Conservation (phyloP, 1,139 yeast genomes). For the Pneumocystis murina region DNA sequence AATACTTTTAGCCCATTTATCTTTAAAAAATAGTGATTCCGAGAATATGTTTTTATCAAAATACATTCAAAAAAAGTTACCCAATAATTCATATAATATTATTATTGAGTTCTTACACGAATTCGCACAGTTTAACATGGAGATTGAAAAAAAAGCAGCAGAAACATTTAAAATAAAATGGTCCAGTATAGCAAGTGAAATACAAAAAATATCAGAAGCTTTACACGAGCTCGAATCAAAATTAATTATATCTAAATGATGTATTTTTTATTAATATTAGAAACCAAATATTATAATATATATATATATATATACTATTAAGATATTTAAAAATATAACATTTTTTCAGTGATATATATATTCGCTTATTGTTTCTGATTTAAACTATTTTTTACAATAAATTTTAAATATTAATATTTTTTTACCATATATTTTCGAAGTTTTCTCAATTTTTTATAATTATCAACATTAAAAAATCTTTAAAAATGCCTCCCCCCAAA, state of each 20-base stretch:
- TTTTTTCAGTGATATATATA: not conserved
- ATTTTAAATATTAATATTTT: too few relatives aligned
- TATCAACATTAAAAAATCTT: not conserved
- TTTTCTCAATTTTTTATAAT: too few relatives aligned
- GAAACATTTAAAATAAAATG: not conserved
- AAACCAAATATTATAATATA: not conserved
- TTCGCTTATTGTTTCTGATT: not conserved
- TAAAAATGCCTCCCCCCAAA: constrained; percentile 17
- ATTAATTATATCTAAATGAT: not conserved
- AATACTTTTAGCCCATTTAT: not conserved
- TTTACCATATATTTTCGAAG: not conserved
- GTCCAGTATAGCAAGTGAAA: not conserved
- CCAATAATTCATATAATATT: not conserved
- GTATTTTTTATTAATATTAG: not conserved
- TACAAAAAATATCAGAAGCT: not conserved
- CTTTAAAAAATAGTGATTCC: not conserved
- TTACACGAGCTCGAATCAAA: not conserved
- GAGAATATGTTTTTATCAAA: not conserved
- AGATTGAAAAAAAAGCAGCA: not conserved
- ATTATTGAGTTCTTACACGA: not conserved
- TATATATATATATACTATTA: not conserved
- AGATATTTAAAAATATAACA: not conserved
- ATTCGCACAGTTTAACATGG: not conserved
- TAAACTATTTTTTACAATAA: not conserved
- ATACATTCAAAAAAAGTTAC: not conserved